phyloP scores from a whole-genome alignment of 441 rosid species.

The Jatropha podagrica region DNA sequence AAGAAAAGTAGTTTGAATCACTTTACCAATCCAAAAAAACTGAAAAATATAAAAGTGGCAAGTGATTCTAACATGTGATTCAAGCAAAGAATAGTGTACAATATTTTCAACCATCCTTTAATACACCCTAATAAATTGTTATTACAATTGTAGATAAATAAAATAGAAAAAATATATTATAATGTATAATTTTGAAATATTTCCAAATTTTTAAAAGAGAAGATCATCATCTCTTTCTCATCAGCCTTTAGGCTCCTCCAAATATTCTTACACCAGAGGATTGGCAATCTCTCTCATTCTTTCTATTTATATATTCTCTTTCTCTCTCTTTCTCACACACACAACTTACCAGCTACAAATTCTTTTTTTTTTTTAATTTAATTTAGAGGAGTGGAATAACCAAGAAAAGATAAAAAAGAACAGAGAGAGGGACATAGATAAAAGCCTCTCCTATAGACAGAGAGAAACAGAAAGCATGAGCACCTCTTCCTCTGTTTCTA shows the following conservation, averaged over 20 bases:
- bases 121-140: not conserved
- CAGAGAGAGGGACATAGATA: slow-evolving; percentile 15
- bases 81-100: slow-evolving; percentile 17
- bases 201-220: not conserved
- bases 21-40: too few species aligned
- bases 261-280: slow-evolving; percentile 59
- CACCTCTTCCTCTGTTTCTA: slow-evolving; percentile 55
- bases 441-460: slow-evolving; percentile 26
- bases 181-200: not conserved
- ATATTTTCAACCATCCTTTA: not conserved
- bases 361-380: slow-evolving; percentile 50
- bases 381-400: slow-evolving; percentile 61
- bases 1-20: not conserved
- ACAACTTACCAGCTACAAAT: slow-evolving; percentile 35
- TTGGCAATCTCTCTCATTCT: slow-evolving; percentile 40
- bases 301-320: slow-evolving; percentile 25
- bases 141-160: not conserved
- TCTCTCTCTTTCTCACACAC: slow-evolving; percentile 19
- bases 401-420: slow-evolving; percentile 40
- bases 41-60: not conserved
- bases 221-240: slow-evolving; percentile 37
- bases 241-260: slow-evolving; percentile 48
- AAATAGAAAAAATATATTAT: not conserved
- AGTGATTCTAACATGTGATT: slow-evolving; percentile 4
- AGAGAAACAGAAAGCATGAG: slow-evolving; percentile 42